These are phyloP conservation scores for Geotrichum restrictum DNA, from an alignment of 1,139 yeast genomes.

Conservation along the genomic window DNA sequence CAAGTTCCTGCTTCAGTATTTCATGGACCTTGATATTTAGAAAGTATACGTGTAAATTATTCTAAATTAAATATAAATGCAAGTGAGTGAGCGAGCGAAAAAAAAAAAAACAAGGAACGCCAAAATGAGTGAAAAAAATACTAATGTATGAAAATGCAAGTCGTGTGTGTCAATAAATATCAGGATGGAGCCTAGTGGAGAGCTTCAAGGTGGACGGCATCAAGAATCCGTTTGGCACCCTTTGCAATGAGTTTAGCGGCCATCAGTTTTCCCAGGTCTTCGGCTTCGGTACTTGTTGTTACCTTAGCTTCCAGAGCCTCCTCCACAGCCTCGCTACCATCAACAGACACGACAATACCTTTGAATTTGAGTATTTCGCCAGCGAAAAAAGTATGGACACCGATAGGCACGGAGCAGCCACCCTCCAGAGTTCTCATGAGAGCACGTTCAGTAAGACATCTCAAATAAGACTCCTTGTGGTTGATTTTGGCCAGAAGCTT, in stretches of 20 bases:
- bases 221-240: conserved; percentile 86
- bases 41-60: background rate
- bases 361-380: conserved; percentile 46
- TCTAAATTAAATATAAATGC: background rate
- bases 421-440: conserved; percentile 88
- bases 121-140: background rate
- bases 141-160: background rate
- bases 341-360: conserved; percentile 80
- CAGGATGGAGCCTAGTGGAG: conserved; percentile 10
- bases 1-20: background rate
- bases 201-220: conserved; percentile 38
- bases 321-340: conserved; percentile 69
- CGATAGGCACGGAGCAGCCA: conserved; percentile 97
- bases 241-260: conserved; percentile 63
- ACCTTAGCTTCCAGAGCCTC: conserved; percentile 42
- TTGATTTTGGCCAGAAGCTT: conserved; percentile 59
- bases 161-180: background rate
- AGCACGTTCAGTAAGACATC: conserved; percentile 89
- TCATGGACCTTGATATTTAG: background rate
- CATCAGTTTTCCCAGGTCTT: conserved; percentile 60
- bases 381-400: conserved; percentile 65
- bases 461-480: conserved; percentile 61
- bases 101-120: background rate
- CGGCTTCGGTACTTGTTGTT: conserved; percentile 57
- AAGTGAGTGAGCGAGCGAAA: background rate